Base-by-base conservation (phyloP, 192 early-diverging fungal genomes). In the Dissophora globulifera region DNA sequence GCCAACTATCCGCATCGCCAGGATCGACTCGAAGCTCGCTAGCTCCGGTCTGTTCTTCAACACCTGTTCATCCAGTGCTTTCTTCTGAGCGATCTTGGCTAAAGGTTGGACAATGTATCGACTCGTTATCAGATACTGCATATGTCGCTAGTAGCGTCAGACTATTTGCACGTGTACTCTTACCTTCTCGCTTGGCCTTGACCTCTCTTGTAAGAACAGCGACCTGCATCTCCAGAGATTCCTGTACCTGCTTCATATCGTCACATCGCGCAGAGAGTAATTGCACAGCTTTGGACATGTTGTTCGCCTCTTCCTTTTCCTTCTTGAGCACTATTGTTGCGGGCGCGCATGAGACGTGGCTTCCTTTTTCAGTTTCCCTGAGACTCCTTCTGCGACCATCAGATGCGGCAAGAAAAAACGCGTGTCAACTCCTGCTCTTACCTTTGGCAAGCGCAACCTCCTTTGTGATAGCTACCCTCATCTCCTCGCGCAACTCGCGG, bases 41-140 rank as follows among this genome's bases (percentile, higher is more conserved):
- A 89, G 58, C 52, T 91, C 90, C 3, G 88, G 88, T 42, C 62
- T 63, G 68, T 86, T 83, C 66, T 82, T 86, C 38, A 69, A 38
- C 2, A 80, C 59, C 58, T 87, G 88, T 15, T 62, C 56, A 30
- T 79, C 81, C 15, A 88, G 49, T 23, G 86, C 82, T 33, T 56
- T 66, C 38, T 78, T 78, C 46, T 83, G 81, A 42, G 80, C 83
- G 19, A 78, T 82, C 60, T 60, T 69, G 40, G 76, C 76, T 79
- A 64, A 38, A 22, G 43, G 12, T 17, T n/a, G 16, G 43, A 45
- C 9, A 45, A 22, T 9, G 9, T 13, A 47, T 13, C 15, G 22
- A 47, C 46, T 47, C 16, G n/a, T 10, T 25, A 26, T 25, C n/a
- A 29, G 32, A n/a, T n/a, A n/a, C n/a, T n/a, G n/a, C n/a, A n/a